Evolutionary conservation across 345 rosid species (phyloP).

Genomic region (Alliaria petiolata): DNA sequence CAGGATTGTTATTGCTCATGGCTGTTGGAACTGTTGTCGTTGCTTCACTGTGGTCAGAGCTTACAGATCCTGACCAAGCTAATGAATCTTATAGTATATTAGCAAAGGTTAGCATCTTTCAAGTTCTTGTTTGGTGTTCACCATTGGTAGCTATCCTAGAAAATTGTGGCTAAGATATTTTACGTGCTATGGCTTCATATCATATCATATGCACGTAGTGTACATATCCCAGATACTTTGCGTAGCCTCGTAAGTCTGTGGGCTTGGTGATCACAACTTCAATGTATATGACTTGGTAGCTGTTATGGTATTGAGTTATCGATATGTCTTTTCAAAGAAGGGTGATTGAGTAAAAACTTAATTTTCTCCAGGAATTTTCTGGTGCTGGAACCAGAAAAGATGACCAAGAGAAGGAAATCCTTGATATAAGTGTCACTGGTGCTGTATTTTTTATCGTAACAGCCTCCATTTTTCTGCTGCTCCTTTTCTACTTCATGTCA

Average conservation of each 20-base stretch:
- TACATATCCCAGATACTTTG: neutral
- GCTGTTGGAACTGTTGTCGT: conserved; percentile 82
- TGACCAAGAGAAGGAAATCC: conserved; percentile 62
- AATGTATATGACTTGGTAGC: neutral
- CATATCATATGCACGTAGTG: neutral
- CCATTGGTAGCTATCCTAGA: neutral
- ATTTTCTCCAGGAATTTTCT: conserved; percentile 49
- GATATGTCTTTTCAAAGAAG: neutral
- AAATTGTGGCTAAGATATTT: neutral
- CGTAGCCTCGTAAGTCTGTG: neutral
- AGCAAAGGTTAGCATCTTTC: conserved; percentile 60
- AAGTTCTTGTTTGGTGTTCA: conserved; percentile 8
- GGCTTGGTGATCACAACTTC: neutral
- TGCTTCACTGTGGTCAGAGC: conserved; percentile 78
- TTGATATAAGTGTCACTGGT: conserved; percentile 82
- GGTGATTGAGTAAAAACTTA: neutral
- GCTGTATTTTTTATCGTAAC: conserved; percentile 77
- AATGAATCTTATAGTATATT: conserved; percentile 66
- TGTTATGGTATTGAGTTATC: neutral
- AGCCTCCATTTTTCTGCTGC: conserved; percentile 83
- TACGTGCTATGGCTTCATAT: neutral
- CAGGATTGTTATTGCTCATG: conserved; percentile 76
- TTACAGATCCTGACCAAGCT: conserved; percentile 47
- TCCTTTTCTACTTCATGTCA: conserved; percentile 92
- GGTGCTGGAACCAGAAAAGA: conserved; percentile 43